These are phyloP conservation scores for Pestalotiopsis sp. DNA, from an alignment of 2,329 filamentous ascomycete species.

Conservation along the genomic window DNA sequence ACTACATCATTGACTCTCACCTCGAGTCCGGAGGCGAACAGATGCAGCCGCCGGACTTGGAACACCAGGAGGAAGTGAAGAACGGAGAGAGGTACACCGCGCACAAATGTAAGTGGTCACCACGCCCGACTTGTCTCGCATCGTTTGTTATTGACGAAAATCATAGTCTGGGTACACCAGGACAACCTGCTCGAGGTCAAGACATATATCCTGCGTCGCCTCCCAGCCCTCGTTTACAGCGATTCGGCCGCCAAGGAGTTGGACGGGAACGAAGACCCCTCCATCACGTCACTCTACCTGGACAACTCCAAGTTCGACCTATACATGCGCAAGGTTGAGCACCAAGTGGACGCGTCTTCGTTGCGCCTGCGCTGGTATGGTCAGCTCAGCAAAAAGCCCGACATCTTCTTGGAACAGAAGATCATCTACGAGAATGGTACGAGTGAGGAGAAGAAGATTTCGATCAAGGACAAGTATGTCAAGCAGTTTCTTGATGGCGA, in stretches of 20 bases:
- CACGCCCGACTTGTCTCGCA: conserved; percentile 10
- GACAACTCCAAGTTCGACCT: conserved; percentile 85
- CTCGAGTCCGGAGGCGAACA: conserved; percentile 63
- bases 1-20: conserved; percentile 88
- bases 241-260: conserved; percentile 81
- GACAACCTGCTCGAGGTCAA: conserved; percentile 98
- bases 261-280: conserved; percentile 81
- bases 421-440: conserved; percentile 74
- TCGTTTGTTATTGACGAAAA: conserved; percentile 5
- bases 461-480: conserved; percentile 93
- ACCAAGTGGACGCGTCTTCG: conserved; percentile 75
- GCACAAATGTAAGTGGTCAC: conserved; percentile 72
- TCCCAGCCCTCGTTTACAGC: conserved; percentile 93
- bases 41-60: conserved; percentile 44
- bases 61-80: conserved; percentile 57
- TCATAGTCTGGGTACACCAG: conserved; percentile 84
- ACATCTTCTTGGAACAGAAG: conserved; percentile 90
- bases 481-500: conserved; percentile 83
- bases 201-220: conserved; percentile 86
- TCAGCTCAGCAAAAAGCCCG: conserved; percentile 74
- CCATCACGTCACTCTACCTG: conserved; percentile 94
- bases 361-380: conserved; percentile 91
- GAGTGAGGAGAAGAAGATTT: conserved; percentile 78
- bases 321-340: conserved; percentile 83
- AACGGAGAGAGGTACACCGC: conserved; percentile 78